Evolutionary conservation across 192 early-diverging fungal genomes (phyloP), one percentile per base, ranked within the genome.

Genomic region (Lobosporangium transversale): DNA sequence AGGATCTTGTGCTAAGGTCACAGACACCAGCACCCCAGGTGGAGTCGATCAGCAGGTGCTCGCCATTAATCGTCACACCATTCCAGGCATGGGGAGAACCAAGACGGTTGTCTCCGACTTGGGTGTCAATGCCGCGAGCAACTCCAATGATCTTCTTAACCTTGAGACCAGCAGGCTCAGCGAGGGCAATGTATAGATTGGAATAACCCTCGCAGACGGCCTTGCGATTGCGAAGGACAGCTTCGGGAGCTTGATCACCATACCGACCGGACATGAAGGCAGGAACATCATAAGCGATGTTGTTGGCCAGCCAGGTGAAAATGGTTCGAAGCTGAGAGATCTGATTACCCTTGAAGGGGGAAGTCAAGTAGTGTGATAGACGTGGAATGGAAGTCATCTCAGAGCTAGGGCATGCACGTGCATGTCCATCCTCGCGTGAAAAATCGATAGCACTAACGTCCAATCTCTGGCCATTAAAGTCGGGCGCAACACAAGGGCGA

Each of bases 181-280:
- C 79, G 3, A 89, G 71, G n/a, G 79, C 83, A 47, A 82, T 61
- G 66, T 82, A 88, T 23, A 89, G 57, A 32, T 79, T 82, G 20
- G 84, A 59, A 64, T 87, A 89, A 15, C 87, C 86, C 53, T 84
- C 87, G 58, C 86, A 88, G 57, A 89, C 86, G 29, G 70, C 76
- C 53, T 60, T 33, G 27, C 87, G 71, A 32, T 32, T 68, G 10
- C 62, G 67, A 26, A 86, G 64, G 9, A 82, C 80, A 44, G 68
- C 73, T 2, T 78, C 71, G 48, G 85, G 48, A 3, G 52, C 29
- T 17, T 79, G 70, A 53, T 65, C 58, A 30, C 45, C 50, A 31
- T 53, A 60, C 5, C 58, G 53, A 7, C 79, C 79, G 29, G 62
- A 63, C 32, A 86, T 52, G 37, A 80, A 82, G 23, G 73, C 78